Conservation (phyloP, 2,329 filamentous ascomycete genomes). For the Aspergillus caelatus region DNA sequence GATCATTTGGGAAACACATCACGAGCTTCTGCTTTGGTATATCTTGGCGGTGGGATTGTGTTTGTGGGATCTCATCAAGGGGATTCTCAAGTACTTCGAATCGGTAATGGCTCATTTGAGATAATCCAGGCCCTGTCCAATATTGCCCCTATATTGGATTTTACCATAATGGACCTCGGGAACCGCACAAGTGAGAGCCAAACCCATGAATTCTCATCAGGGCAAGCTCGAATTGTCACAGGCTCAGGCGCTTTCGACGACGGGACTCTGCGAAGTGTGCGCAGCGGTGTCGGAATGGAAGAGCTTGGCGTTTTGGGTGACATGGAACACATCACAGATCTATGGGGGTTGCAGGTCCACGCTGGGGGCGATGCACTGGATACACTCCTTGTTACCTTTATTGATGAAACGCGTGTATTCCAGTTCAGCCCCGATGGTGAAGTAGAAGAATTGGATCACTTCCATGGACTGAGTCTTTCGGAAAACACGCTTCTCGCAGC, state of each 20-base stretch:
- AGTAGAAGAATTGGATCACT: constrained; percentile 83
- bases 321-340: constrained; percentile 70
- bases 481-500: constrained; percentile 71
- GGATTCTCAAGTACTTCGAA: constrained; percentile 79
- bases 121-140: constrained; percentile 78
- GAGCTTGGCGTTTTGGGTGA: constrained; percentile 81
- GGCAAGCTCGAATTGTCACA: constrained; percentile 89
- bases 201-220: constrained; percentile 89
- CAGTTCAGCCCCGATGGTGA: constrained; percentile 72
- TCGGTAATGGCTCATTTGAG: constrained; percentile 63
- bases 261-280: constrained; percentile 83
- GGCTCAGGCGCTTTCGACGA: constrained; percentile 89
- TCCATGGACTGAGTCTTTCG: constrained; percentile 69
- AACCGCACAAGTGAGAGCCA: constrained; percentile 77
- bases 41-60: constrained; percentile 67
- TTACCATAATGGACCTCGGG: constrained; percentile 94
- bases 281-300: constrained; percentile 91
- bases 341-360: constrained; percentile 68
- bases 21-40: constrained; percentile 75
- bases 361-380: constrained; percentile 56
- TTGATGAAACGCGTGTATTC: constrained; percentile 83
- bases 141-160: constrained; percentile 89
- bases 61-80: constrained; percentile 93
- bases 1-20: constrained; percentile 69
- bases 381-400: constrained; percentile 76